Evolutionary conservation across 805 yeast genomes (phyloP).

Genomic region (Spathaspora gorwiae): DNA sequence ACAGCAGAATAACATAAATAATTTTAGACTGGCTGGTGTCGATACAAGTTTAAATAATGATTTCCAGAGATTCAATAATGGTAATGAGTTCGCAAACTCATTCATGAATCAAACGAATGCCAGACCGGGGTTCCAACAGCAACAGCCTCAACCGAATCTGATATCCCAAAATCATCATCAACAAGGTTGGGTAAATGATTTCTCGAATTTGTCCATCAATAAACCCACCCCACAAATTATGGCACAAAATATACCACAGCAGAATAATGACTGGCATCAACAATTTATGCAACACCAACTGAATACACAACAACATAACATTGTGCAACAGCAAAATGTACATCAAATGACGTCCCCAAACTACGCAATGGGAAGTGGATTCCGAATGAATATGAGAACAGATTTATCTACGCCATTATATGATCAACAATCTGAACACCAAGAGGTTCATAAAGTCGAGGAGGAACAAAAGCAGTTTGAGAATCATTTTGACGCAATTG

Average conservation of each 20-base stretch:
- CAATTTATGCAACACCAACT: conserved; percentile 8
- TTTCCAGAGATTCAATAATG: conserved; percentile 28
- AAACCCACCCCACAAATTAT: conserved; percentile 9
- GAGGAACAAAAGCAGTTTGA: conserved; percentile 23
- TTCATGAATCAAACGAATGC: conserved; percentile 6
- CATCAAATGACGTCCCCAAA: neutral
- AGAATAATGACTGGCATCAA: conserved; percentile 8
- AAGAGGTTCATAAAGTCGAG: conserved; percentile 22
- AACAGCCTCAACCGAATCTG: neutral
- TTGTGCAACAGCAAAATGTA: neutral
- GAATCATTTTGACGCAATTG: conserved; percentile 30
- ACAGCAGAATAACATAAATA: conserved; percentile 7
- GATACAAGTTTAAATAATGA: conserved; percentile 37
- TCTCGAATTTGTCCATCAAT: conserved; percentile 19
- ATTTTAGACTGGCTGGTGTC: conserved; percentile 14
- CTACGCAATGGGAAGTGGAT: conserved; percentile 5
- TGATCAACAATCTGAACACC: conserved; percentile 20
- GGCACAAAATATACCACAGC: conserved; percentile 4
- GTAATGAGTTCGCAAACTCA: conserved; percentile 11
- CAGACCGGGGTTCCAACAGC: conserved; percentile 6
- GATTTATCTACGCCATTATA: conserved; percentile 14
- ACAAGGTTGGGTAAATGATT: conserved; percentile 28
- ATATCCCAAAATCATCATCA: conserved; percentile 4
- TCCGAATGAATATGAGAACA: conserved; percentile 15
- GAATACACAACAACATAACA: conserved; percentile 9